A percentile compares a stretch with the other conserved stretches of the same genome.
Conservation (phyloP, 768 basidiomycete species). For the Boletellus ananiceps region DNA sequence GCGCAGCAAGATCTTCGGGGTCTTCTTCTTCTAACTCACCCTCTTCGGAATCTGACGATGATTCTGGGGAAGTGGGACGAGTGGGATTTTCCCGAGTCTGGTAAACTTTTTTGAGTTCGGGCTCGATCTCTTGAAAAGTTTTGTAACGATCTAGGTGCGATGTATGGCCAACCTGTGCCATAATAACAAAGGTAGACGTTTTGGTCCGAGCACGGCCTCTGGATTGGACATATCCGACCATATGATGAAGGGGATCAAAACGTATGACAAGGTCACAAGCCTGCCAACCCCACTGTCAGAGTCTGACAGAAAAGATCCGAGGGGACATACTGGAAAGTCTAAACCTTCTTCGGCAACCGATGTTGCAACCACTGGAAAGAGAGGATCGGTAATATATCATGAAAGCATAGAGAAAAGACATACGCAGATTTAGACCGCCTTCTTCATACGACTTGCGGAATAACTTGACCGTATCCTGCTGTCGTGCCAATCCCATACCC, state of each 20-base stretch:
- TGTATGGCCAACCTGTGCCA: conserved; percentile 63
- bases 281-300: conserved; percentile 34
- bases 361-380: conserved; percentile 63
- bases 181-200: conserved; percentile 72
- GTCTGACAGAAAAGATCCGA: background rate
- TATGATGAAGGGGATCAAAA: conserved; percentile 76
- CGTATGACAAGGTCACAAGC: conserved; percentile 84
- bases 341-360: conserved; percentile 91
- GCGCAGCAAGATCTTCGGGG: conserved; percentile 52
- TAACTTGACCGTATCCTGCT: conserved; percentile 55
- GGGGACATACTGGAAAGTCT: conserved; percentile 67
- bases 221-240: conserved; percentile 87
- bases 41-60: conserved; percentile 25
- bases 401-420: conserved; percentile 24
- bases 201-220: conserved; percentile 80
- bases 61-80: conserved; percentile 25
- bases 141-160: conserved; percentile 56
- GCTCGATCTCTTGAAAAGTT: conserved; percentile 55
- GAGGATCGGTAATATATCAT: background rate
- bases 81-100: conserved; percentile 43
- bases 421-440: conserved; percentile 63
- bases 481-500: conserved; percentile 49
- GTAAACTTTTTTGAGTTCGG: conserved; percentile 59
- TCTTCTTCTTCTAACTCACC: conserved; percentile 43
- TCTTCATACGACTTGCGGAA: conserved; percentile 68